Base-by-base conservation (phyloP, 2,329 filamentous ascomycete species). In the Monosporascus sp. region DNA sequence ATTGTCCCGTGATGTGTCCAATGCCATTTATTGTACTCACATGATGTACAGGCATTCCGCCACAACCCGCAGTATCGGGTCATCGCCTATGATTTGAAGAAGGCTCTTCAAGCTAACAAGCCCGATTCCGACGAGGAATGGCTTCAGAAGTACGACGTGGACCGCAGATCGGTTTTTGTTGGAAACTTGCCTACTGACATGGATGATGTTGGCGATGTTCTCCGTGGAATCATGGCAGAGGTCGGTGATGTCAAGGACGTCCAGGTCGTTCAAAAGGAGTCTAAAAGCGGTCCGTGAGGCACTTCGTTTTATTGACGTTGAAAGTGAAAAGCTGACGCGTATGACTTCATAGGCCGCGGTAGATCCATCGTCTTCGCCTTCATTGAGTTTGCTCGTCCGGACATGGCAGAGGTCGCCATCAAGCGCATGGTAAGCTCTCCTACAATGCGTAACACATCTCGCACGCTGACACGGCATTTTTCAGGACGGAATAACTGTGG, bases 311-410 rank as follows among this genome's bases (percentile, higher is more conserved):
- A 9, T 31, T 50, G 15, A 28, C 7, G 17, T 31, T 28, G 20
- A 45, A 17, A 9, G 38, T 46, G n/a, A n/a, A 35, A 37, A 44
- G 43, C 50, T 57, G 28, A 57, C 57, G 52, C 37, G 47, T 28
- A 22, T 8, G 18, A 26, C 26, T 26, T 51, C 18, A 46, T 54
- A 65, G 61, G 58, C 49, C 57, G 58, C 28, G 58, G 53, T 14
- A 53, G 57, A 15, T 46, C 62, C 7, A 60, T 58, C 1, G 58
- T 63, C 3, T 71, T 72, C 49, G 68, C 64, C 5, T 72, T 72
- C 47, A 65, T 78, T 5, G 73, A 76, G 58, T 77, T 73, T 49
- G 57, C 54, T 3, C 66, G 67, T 3, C 65, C 68, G 4, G 68
- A 74, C 51, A 60, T 67, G 38, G 70, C 71, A 7, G 72, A 74